These are phyloP conservation scores for Pseudogymnoascus sp. DNA, from an alignment of 2,329 filamentous ascomycete species.

Conservation along the genomic window DNA sequence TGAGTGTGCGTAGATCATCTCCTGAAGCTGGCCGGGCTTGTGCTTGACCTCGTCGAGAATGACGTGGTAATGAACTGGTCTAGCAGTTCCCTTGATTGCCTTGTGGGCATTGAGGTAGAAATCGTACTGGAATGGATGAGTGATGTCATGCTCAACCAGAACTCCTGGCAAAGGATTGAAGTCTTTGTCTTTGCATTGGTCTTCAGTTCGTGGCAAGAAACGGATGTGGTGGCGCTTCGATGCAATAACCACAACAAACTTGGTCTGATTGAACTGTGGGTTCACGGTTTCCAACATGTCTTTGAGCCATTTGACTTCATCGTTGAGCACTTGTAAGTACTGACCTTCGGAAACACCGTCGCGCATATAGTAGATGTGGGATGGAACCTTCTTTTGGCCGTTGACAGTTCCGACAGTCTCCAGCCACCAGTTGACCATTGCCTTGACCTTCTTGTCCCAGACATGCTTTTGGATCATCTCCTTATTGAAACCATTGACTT, in stretches of 20 bases:
- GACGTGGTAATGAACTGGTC: constrained; percentile 88
- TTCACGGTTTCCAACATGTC: constrained; percentile 52
- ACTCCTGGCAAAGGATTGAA: constrained; percentile 81
- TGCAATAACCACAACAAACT: constrained; percentile 80
- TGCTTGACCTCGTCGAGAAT: constrained; percentile 74
- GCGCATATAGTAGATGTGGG: constrained; percentile 84
- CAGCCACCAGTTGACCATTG: constrained; percentile 64
- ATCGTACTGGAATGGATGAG: constrained; percentile 83
- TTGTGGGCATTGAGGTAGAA: constrained; percentile 68
- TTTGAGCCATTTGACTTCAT: constrained; percentile 53
- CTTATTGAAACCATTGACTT: constrained; percentile 75
- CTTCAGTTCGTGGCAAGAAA: constrained; percentile 62
- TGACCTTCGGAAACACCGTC: constrained; percentile 89
- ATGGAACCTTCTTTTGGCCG: constrained; percentile 47
- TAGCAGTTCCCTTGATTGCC: constrained; percentile 89
- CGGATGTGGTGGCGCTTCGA: constrained; percentile 93
- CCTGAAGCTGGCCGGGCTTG: constrained; percentile 64
- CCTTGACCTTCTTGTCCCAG: constrained; percentile 53
- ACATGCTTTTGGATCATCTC: constrained; percentile 58
- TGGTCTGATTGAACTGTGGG: constrained; percentile 30
- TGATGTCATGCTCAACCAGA: constrained; percentile 82
- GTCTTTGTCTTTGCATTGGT: constrained; percentile 58
- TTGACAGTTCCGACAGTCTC: constrained; percentile 37
- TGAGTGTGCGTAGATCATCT: constrained; percentile 89
- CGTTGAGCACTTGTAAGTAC: constrained; percentile 69